A percentile compares a stretch with the other conserved stretches of the same genome.
Evolutionary conservation across 177 flowering plant species (phyloP).

Genomic region (Vitis hybrid): DNA sequence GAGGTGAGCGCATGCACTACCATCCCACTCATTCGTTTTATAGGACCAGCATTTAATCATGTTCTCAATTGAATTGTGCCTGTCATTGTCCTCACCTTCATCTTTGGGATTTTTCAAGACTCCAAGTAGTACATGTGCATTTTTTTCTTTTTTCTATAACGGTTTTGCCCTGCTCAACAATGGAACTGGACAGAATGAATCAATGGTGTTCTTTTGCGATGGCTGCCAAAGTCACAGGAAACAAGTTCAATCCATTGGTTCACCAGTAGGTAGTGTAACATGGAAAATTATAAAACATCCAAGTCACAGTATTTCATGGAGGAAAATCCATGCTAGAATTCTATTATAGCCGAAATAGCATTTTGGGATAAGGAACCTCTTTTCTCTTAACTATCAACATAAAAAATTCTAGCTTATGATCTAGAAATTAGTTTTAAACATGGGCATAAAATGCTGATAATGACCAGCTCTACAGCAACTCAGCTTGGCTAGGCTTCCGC

Average conservation of each 20-base stretch:
- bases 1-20: no score
- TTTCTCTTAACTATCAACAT: neutral
- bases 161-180: no score
- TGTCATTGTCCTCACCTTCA: no score
- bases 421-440: neutral
- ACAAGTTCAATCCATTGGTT: neutral
- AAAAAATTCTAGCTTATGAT: neutral
- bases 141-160: no score
- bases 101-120: no score
- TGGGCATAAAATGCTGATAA: neutral
- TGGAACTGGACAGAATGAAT: no score
- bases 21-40: no score
- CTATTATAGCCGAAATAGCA: neutral
- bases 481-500: constrained; percentile 4
- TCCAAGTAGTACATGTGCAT: no score
- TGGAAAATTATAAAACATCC: neutral
- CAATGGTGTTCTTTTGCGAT: no score
- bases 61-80: no score
- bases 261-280: neutral
- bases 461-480: neutral
- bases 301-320: neutral
- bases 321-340: neutral
- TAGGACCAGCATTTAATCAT: no score
- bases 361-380: neutral
- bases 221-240: neutral